Percentiles rank a stretch among this genome's conserved stretches.
phyloP scores from a whole-genome alignment of 345 rosid species.

The Ailanthus altissimus region DNA sequence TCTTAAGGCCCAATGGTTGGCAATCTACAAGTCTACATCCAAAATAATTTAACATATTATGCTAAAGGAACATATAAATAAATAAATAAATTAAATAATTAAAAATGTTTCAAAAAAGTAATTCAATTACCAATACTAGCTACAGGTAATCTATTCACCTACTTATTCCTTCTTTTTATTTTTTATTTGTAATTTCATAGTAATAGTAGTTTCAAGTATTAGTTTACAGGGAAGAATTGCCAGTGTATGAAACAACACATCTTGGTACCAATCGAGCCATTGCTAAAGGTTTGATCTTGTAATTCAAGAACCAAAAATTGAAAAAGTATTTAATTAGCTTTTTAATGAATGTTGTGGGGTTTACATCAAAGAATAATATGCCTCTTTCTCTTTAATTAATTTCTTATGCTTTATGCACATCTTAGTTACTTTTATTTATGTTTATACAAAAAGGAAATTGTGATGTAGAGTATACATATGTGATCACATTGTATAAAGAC shows the following conservation, averaged over 20 bases:
- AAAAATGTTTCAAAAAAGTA: no score
- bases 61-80: no score
- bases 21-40: no score
- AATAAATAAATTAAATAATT: no score
- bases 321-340: slow-evolving; percentile 24
- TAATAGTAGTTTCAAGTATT: no score
- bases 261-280: slow-evolving; percentile 71
- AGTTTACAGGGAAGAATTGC: slow-evolving; percentile 84
- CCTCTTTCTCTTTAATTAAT: slow-evolving; percentile 15
- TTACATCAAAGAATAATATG: slow-evolving; percentile 50
- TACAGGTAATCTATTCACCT: no score
- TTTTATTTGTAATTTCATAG: no score
- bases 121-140: no score
- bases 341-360: slow-evolving; percentile 52
- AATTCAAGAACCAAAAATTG: slow-evolving; percentile 29
- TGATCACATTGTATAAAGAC: slow-evolving; percentile 18
- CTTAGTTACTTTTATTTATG: background rate
- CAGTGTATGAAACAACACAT: slow-evolving; percentile 92
- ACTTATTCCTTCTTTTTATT: no score
- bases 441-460: background rate
- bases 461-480: background rate
- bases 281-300: slow-evolving; percentile 63
- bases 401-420: slow-evolving; percentile 9
- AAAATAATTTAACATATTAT: no score
- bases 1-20: no score